Base-by-base conservation (phyloP, 2,329 filamentous ascomycete genomes). In the Botrytis cinerea region DNA sequence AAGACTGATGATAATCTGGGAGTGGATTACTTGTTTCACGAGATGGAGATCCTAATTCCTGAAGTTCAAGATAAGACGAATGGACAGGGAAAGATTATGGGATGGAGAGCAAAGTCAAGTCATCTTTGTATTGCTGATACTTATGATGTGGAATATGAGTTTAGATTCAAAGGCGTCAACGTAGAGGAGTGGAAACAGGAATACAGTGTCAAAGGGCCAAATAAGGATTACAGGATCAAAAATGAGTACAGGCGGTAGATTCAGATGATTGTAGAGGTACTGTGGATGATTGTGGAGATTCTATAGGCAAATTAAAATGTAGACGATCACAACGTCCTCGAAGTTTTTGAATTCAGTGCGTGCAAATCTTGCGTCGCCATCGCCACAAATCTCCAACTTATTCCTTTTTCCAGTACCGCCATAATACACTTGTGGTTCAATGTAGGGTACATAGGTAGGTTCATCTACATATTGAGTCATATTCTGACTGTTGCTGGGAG, bases 11-110 rank as follows among this genome's bases (percentile, higher is more conserved):
- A 85, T 45, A 71, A 60, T 25, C 84, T 84, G 72, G 85, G 86
- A 22, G 90, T 90, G 0, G 92, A 94, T 79, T 92, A 94, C 75
- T 83, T 94, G 32, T 95, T 95, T 81, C 92, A 94, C 78, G 87
- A 90, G 75, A 83, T 94, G n/a, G 86, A 91, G 73, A 92, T 94
- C 38, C 38, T 76, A 74, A 83, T 35, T 20, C 73, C 63, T 76
- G 77, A 61, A 81, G 87, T 71, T 82, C 66, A 60, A 22, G 28
- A 40, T 32, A 18, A 68, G 18, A 25, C 12, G 3, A 48, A 18
- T 1, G 32, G 32, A 8, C 54, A 45, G 46, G 45, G 14, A 14
- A 45, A 48, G 12, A 46, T 18, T 1, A 60, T 51, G n/a, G 72
- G 72, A 20, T 73, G 72, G 72, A 64, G n/a, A 28, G 92, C 91